Percentiles rank a stretch among this genome's conserved stretches.
These are phyloP conservation scores for Bruguiera gymnorhiza DNA, from an alignment of 345 rosid species.

Conservation along the genomic window DNA sequence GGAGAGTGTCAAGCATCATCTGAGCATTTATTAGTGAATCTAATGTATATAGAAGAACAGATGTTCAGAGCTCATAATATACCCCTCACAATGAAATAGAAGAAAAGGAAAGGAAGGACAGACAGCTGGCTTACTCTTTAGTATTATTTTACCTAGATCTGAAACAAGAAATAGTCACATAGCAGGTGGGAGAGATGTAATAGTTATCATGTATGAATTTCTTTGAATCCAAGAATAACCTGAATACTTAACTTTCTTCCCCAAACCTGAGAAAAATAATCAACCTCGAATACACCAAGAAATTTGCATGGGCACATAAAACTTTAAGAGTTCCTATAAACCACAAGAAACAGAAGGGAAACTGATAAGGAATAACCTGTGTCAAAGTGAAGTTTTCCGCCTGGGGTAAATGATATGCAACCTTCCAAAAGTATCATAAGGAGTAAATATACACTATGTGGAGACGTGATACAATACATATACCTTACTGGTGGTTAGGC, in stretches of 20 bases:
- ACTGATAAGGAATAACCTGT: background rate
- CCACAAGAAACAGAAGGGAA: constrained; percentile 6
- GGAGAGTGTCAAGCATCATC: background rate
- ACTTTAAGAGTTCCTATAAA: background rate
- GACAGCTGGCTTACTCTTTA: background rate
- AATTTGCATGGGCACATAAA: background rate
- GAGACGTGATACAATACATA: background rate
- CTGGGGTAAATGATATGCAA: background rate
- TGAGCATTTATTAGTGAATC: background rate
- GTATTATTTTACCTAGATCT: background rate
- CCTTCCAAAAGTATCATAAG: background rate
- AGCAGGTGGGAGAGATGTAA: background rate
- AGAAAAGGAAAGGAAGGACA: background rate
- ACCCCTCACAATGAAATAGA: background rate
- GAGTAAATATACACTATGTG: background rate
- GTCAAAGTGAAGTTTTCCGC: too few relatives aligned
- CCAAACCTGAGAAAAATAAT: background rate
- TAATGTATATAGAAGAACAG: background rate
- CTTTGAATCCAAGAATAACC: background rate
- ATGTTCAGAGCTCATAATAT: background rate
- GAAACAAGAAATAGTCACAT: background rate
- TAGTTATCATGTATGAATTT: background rate
- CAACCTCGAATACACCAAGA: background rate
- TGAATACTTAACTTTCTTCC: background rate
- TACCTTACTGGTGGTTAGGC: background rate